Base-by-base conservation (phyloP, 179 eudicot species). In the Silene noctiflora region DNA sequence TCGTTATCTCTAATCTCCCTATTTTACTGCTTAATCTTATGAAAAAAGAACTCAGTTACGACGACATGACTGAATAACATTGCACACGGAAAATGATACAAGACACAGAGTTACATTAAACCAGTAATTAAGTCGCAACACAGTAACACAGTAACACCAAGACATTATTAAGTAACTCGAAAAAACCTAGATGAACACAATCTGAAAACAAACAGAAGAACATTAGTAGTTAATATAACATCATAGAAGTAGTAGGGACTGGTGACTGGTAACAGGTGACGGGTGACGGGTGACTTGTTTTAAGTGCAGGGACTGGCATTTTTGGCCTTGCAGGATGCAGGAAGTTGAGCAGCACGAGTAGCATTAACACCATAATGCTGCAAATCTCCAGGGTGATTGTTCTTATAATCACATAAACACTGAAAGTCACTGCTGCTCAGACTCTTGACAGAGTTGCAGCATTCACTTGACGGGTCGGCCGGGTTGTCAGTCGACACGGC, bases 351-450 rank as follows among this genome's bases (percentile, higher is more conserved):
- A 69, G 87, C 86, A 39, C 87, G 91, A 44, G 66, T 82, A 20
- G 97, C 91, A 75, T 92, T 91, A 35, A 91, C 88, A 62, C 97
- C 96, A 1, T 84, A 81, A 56, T 85, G 35, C 60, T 86, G 85
- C 84, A 92, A 72, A 81, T 88, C 10, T 2, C 51, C 69, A 0
- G 91, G 84, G 78, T 86, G 62, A 27, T 56, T 81, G 48, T 17
- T 44, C 71, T 74, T 87, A 63, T 89, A 92, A 4, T 83, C 79
- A 53, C 97, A 91, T 62, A 92, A 69, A 51, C 97, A 92, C 11
- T 78, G 71, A 79, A 91, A 83, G 77, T 92, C 85, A 19, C 85
- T 84, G 16, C 68, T 76, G 0, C 80, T 75, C 0, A 92, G 84
- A 65, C 86, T 84, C 71, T 78, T 25, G 44, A 81, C 42, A 63